Evolutionary conservation across 257 asterid genomes (phyloP).

Genomic region (Nyctanthes arbortristis): DNA sequence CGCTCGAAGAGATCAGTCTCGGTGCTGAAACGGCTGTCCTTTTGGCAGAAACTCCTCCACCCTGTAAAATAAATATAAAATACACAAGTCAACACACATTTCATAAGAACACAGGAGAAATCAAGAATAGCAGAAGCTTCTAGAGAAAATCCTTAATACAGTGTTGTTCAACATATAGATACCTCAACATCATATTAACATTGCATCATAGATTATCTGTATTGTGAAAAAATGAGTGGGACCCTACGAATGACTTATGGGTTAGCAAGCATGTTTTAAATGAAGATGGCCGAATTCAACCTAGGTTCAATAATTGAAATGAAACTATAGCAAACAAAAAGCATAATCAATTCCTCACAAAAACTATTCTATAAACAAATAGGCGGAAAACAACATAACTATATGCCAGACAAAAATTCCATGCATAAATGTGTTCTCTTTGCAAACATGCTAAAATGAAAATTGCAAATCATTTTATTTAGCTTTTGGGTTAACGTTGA

Average conservation of each 20-base stretch:
- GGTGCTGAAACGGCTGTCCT: conserved; percentile 73
- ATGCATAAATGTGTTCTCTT: not conserved
- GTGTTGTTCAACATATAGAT: not conserved
- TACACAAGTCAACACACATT: conserved; percentile 13
- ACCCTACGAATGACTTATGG: not conserved
- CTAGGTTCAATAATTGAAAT: too few species aligned
- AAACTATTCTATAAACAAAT: not conserved
- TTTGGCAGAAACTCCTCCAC: conserved; percentile 77
- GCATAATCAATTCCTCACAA: conserved; percentile 15
- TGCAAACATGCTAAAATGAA: conserved; percentile 12
- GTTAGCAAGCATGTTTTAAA: not conserved
- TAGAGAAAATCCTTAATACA: not conserved
- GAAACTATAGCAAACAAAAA: not conserved
- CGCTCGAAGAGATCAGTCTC: conserved; percentile 86
- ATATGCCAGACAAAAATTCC: not conserved
- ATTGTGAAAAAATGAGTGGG: conserved; percentile 3
- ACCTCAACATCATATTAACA: not conserved
- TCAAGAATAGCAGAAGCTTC: conserved; percentile 5
- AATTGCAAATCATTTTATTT: not conserved
- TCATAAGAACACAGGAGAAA: conserved; percentile 12
- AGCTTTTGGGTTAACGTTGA: not conserved
- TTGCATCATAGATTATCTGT: conserved; percentile 17
- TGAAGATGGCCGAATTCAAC: not conserved
- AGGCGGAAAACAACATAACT: not conserved
- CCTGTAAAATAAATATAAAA: conserved; percentile 46